Conservation (phyloP, 2,329 filamentous ascomycete genomes). For the Cercospora brassicicola region DNA sequence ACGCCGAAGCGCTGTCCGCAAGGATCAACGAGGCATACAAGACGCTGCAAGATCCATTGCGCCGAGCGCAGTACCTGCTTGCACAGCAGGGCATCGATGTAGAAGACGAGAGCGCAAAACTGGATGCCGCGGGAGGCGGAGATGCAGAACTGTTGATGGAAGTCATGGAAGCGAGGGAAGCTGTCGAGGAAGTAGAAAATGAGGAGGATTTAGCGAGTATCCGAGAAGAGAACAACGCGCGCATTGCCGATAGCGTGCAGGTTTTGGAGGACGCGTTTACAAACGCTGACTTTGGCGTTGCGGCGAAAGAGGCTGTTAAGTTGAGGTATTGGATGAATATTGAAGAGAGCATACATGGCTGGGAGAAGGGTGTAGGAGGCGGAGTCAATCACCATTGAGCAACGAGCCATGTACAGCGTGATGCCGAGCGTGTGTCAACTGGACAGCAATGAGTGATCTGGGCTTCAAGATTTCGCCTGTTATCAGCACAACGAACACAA, state of each 20-base stretch:
- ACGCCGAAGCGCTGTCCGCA: slow-evolving; percentile 75
- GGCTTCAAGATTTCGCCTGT: neutral
- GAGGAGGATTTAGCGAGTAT: slow-evolving; percentile 66
- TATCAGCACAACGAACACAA: neutral
- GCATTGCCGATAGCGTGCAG: slow-evolving; percentile 65
- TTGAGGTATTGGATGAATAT: slow-evolving; percentile 92
- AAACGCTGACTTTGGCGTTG: slow-evolving; percentile 63
- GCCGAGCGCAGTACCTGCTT: slow-evolving; percentile 86
- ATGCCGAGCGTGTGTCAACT: neutral
- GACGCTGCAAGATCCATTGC: slow-evolving; percentile 74
- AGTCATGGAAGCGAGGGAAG: slow-evolving; percentile 71
- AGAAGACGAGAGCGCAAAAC: slow-evolving; percentile 72
- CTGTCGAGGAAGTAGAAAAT: slow-evolving; percentile 56
- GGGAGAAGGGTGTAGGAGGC: slow-evolving; percentile 71
- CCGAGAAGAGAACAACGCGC: slow-evolving; percentile 64
- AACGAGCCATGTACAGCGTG: too few species aligned
- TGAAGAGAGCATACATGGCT: slow-evolving; percentile 73
- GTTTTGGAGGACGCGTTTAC: slow-evolving; percentile 65
- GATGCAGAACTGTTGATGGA: slow-evolving; percentile 70
- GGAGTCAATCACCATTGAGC: slow-evolving; percentile 35
- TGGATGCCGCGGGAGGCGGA: slow-evolving; percentile 35
- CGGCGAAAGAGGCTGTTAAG: slow-evolving; percentile 70
- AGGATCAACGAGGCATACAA: slow-evolving; percentile 90
- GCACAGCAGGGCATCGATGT: slow-evolving; percentile 68
- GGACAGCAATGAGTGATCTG: neutral